Evolutionary conservation across 169 alveolate genomes (phyloP), one percentile per base, ranked within the genome.

Genomic region (Perkinsus marinus): DNA sequence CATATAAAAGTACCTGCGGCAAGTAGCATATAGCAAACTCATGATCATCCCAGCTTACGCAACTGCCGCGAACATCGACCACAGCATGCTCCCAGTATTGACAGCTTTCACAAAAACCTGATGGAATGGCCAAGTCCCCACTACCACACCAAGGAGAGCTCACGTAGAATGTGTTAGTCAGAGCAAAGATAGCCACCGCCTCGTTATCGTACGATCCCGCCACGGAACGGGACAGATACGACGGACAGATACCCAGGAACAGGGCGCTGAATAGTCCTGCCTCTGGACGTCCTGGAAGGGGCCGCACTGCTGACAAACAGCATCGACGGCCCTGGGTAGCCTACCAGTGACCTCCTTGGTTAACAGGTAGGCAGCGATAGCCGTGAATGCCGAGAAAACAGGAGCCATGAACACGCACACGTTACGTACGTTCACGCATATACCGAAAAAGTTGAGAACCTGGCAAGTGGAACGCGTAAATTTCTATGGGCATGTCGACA

Each of bases 181-280:
- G 95, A 17, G 99, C 99, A 93, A 97, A 97, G 90, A 98, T 99
- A 2, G 99, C 98, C 39, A 98, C 98, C 47, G 99, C 99, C 95
- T 99, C 99, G 95, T 99, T 98, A 95, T 99, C 99, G 95, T 97
- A 99, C 57, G 99, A 96, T n/a, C 99, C 99, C n/a, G 99, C 98
- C 13, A 96, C 96, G 47, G 99, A 95, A 91, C 99, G 96, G 36
- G 99, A 96, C 79, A 99, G 96, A 94, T 98, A 98, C 37, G 99
- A 96, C 34, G 99, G 99, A 3, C 98, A 98, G 26, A 98, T 96
- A 0, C 99, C 98, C 13, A 98, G 97, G 93, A 99, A 98, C 7
- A 99, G 95, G 43, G 99, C 99, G 39, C 99, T 96, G 92, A 97
- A 93, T 41, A 99, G 95, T 13, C 99, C 99, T 10, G 99, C 98